Percentiles rank a stretch among this genome's conserved stretches.
These are phyloP conservation scores for Nicotiana undulata DNA, from an alignment of 257 asterid species.

Conservation along the genomic window DNA sequence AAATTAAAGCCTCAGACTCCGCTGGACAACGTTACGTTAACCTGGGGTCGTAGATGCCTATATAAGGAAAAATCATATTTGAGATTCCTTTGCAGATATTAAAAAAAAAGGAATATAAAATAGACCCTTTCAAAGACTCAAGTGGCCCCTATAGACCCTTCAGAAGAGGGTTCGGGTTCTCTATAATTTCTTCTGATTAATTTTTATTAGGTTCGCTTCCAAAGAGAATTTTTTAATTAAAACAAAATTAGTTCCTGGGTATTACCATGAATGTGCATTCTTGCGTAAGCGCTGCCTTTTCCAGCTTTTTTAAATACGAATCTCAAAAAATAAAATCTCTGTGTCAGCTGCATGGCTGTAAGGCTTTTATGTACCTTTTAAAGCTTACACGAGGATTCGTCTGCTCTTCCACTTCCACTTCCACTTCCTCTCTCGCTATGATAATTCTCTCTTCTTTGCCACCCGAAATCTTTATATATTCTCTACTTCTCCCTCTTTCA, in stretches of 20 bases:
- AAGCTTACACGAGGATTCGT: slow-evolving; percentile 53
- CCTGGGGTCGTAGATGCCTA: neutral
- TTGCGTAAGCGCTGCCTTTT: neutral
- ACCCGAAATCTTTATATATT: slow-evolving; percentile 32
- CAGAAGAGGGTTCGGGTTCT: neutral
- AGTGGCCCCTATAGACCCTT: neutral
- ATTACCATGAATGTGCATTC: neutral
- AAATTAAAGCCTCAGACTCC: neutral
- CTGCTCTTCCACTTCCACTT: slow-evolving; percentile 21
- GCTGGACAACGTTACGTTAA: neutral
- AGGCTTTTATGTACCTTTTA: slow-evolving; percentile 20
- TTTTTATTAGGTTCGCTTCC: too few species aligned
- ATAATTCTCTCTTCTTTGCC: slow-evolving; percentile 36
- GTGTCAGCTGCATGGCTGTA: slow-evolving; percentile 21
- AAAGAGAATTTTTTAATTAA: too few species aligned
- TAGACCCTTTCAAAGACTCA: neutral
- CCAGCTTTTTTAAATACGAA: neutral
- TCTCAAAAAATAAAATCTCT: neutral
- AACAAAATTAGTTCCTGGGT: neutral
- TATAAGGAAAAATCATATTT: neutral
- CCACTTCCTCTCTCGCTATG: slow-evolving; percentile 21
- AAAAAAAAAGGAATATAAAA: neutral
- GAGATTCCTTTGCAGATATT: neutral
- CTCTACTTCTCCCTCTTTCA: slow-evolving; percentile 5
- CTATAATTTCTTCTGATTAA: too few species aligned